phyloP scores from a whole-genome alignment of 2,329 filamentous ascomycete genomes.

The Claviceps fusiformis region DNA sequence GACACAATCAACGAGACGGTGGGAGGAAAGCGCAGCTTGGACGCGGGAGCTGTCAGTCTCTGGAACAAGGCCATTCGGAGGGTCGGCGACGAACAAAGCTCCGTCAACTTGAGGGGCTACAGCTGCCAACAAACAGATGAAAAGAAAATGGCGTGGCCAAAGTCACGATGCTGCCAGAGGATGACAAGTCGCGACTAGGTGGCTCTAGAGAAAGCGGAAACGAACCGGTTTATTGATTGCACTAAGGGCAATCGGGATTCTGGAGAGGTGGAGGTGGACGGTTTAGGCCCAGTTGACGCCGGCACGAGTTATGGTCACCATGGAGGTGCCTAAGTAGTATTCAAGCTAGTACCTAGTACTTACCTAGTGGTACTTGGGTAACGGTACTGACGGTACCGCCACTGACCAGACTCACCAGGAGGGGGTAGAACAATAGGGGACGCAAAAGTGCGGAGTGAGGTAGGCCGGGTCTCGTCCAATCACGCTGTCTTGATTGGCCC shows the following conservation, averaged over 20 bases:
- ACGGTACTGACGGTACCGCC: no score
- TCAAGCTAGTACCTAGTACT: no score
- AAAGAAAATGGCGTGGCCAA: no score
- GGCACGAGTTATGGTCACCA: not conserved
- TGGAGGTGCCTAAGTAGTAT: not conserved
- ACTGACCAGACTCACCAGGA: no score
- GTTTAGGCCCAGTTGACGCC: not conserved
- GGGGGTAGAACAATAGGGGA: no score
- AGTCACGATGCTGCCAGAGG: no score
- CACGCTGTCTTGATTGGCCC: no score
- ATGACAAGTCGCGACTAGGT: not conserved
- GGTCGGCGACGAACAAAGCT: not conserved
- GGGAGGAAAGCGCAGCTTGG: conserved; percentile 16
- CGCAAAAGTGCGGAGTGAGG: not conserved
- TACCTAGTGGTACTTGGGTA: no score
- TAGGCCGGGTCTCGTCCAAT: not conserved
- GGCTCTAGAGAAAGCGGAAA: not conserved
- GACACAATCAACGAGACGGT: conserved; percentile 14
- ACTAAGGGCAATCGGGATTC: not conserved
- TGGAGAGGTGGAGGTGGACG: not conserved
- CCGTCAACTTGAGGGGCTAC: not conserved
- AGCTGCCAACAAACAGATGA: no score
- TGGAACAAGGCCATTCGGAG: conserved; percentile 19
- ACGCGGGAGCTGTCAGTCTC: conserved; percentile 16
- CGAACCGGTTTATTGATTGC: no score